Percentiles rank a stretch among this genome's conserved stretches.
These are phyloP conservation scores for Grigorovia jiainica DNA, from an alignment of 805 yeast genomes.

Conservation along the genomic window DNA sequence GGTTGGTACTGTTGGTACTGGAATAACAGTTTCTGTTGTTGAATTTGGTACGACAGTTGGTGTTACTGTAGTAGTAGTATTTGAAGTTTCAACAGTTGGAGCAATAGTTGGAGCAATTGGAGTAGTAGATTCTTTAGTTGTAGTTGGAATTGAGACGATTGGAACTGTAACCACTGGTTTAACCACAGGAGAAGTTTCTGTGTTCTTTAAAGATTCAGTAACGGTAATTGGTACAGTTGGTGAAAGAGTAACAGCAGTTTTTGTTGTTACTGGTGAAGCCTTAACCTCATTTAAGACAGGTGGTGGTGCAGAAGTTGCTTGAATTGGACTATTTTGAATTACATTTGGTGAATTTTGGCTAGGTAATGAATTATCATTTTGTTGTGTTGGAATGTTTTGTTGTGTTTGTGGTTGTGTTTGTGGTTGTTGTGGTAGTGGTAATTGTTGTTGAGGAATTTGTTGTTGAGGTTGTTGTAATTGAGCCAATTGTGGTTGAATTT, in stretches of 20 bases:
- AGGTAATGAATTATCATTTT: not conserved
- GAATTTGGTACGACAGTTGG: too few species aligned
- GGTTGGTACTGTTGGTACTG: not conserved
- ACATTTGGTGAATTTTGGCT: too few species aligned
- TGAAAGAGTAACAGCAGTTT: not conserved
- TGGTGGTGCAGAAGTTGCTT: not conserved
- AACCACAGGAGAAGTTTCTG: too few species aligned
- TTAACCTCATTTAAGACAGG: not conserved
- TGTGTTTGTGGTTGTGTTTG: not conserved
- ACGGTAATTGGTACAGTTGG: too few species aligned
- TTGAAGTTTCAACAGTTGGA: too few species aligned
- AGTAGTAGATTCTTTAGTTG: too few species aligned
- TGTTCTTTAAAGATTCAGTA: too few species aligned
- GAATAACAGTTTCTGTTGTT: not conserved
- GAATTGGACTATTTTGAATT: not conserved
- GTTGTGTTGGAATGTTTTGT: not conserved
- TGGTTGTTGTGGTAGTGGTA: conserved; percentile 3
- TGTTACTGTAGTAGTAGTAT: too few species aligned
- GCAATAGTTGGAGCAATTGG: too few species aligned
- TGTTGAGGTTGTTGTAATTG: conserved; percentile 2
- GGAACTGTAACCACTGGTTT: too few species aligned
- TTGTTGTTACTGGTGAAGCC: not conserved
- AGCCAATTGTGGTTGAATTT: conserved; percentile 2
- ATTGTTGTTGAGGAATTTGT: conserved; percentile 2
- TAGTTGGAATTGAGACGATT: too few species aligned